Percentiles rank a stretch among this genome's conserved stretches.
These are phyloP conservation scores for Teratosphaeria gauchensis DNA, from an alignment of 2,329 filamentous ascomycete species.

Conservation along the genomic window DNA sequence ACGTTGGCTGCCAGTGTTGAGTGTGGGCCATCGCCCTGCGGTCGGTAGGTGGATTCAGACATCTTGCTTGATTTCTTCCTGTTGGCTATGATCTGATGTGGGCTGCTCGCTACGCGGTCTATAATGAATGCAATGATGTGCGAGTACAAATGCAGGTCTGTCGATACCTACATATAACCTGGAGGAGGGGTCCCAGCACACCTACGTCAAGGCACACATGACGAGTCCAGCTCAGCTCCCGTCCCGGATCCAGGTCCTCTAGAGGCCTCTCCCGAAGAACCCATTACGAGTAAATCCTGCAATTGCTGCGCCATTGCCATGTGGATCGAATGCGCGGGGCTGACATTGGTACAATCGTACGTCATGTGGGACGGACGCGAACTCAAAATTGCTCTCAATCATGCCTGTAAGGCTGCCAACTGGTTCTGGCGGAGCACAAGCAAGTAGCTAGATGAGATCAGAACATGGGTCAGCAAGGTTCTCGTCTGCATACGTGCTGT, in stretches of 20 bases:
- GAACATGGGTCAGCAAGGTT: neutral
- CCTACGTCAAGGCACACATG: neutral
- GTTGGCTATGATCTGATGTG: neutral
- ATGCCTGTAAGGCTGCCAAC: neutral
- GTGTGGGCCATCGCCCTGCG: conserved; percentile 2
- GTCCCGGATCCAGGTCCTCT: neutral
- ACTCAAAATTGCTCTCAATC: neutral
- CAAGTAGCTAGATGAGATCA: neutral
- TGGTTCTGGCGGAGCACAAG: neutral
- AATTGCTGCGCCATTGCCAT: neutral
- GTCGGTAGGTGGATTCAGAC: neutral
- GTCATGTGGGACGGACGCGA: neutral
- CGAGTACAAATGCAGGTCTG: neutral
- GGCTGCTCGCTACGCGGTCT: too few species aligned
- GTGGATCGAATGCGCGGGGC: neutral
- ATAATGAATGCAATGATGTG: neutral
- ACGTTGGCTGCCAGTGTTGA: conserved; percentile 6
- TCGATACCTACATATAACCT: neutral
- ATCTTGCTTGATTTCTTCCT: neutral
- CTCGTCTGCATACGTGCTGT: neutral
- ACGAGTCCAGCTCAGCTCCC: neutral
- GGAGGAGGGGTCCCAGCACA: neutral
- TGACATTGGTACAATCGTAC: neutral
- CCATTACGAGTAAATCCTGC: neutral
- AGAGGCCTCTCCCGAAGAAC: neutral